Percentiles rank a stretch among this genome's conserved stretches.
These are phyloP conservation scores for Colletotrichum lentis DNA, from an alignment of 2,329 filamentous ascomycete genomes.

Conservation along the genomic window DNA sequence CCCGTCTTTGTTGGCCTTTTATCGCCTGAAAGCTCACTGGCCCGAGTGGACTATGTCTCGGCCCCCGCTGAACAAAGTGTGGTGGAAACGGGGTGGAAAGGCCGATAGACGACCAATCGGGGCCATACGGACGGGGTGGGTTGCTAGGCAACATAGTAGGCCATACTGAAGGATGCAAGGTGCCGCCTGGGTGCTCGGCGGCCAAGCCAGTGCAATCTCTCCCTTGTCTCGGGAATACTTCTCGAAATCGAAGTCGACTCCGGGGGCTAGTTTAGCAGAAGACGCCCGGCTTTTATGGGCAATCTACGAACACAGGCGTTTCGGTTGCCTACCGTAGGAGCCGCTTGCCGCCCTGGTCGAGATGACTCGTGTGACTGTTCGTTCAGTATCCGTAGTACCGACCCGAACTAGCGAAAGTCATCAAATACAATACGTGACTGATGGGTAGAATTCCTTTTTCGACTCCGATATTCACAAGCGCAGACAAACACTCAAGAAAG, in stretches of 20 bases:
- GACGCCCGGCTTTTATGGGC: conserved; percentile 24
- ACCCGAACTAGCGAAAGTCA: not conserved
- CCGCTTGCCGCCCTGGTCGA: not conserved
- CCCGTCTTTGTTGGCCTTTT: not conserved
- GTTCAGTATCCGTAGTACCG: not conserved
- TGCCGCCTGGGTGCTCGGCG: conserved; percentile 7
- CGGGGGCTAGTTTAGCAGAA: conserved; percentile 12
- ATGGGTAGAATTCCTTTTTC: not conserved
- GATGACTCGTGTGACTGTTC: not conserved
- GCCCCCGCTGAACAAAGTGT: conserved; percentile 28
- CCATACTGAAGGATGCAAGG: conserved; percentile 5
- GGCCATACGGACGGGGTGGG: not conserved
- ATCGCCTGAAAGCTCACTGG: conserved; percentile 17
- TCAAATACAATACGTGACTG: too few relatives aligned
- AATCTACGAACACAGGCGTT: not conserved
- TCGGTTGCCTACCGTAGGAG: not conserved
- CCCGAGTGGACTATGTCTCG: not conserved
- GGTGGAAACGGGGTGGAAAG: conserved; percentile 3
- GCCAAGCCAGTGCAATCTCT: conserved; percentile 11
- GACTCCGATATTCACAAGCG: not conserved
- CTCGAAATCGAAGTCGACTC: conserved; percentile 21
- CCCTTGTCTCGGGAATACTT: conserved; percentile 21
- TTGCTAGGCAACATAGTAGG: conserved; percentile 4
- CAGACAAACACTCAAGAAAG: not conserved
- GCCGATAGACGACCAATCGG: conserved; percentile 14